Percentiles rank a stretch among this genome's conserved stretches.
phyloP scores from a whole-genome alignment of 495 filamentous ascomycete species.

The Aspergillus egyptiacus region DNA sequence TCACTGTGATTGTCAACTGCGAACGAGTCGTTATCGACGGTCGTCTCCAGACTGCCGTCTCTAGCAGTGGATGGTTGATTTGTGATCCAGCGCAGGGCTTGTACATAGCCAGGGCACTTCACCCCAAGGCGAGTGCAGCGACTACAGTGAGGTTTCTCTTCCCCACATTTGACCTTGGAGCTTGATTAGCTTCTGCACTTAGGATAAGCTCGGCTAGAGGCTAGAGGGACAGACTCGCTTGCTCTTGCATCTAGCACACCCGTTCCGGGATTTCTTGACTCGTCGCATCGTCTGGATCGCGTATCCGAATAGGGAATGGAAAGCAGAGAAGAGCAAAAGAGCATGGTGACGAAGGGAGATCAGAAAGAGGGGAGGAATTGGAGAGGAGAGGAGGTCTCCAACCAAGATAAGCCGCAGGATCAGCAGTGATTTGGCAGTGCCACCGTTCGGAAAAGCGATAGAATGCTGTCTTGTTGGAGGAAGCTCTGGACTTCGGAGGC shows the following conservation, averaged over 20 bases:
- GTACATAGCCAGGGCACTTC: slow-evolving; percentile 48
- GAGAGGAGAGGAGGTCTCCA: not conserved
- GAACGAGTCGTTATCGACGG: not conserved
- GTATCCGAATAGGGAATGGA: not conserved
- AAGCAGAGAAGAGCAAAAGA: not conserved
- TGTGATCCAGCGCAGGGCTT: slow-evolving; percentile 50
- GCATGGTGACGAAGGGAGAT: slow-evolving; percentile 8
- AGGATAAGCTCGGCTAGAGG: too few species aligned
- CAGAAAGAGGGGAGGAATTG: slow-evolving; percentile 2
- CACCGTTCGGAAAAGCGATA: not conserved
- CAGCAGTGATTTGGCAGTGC: not conserved
- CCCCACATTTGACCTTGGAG: slow-evolving; percentile 55
- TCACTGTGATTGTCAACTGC: not conserved
- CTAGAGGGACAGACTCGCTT: slow-evolving; percentile 36
- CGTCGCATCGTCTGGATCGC: slow-evolving; percentile 31
- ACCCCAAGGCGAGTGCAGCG: slow-evolving; percentile 47
- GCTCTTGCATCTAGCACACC: slow-evolving; percentile 46
- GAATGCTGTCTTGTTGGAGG: too few species aligned
- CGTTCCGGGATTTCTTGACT: slow-evolving; percentile 44
- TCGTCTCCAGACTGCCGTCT: slow-evolving; percentile 19
- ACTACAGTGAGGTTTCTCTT: slow-evolving; percentile 46
- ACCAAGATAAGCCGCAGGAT: not conserved
- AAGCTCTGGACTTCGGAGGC: too few species aligned
- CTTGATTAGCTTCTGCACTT: too few species aligned
- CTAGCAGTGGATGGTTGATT: slow-evolving; percentile 34